Base-by-base conservation (phyloP, 2,329 filamentous ascomycete species). In the Hortaea werneckii region DNA sequence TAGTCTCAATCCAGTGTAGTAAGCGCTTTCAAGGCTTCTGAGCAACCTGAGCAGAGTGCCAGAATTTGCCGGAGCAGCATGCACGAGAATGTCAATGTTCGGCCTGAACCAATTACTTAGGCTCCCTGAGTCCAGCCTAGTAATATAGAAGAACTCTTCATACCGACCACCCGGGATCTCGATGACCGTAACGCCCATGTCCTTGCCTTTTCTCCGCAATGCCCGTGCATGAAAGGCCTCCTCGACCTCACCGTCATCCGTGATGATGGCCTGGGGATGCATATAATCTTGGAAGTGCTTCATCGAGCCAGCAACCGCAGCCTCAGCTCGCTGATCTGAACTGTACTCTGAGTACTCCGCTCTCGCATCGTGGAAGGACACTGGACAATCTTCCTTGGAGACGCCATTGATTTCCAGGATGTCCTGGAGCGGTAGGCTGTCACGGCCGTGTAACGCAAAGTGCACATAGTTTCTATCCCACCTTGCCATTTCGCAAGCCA, bases 401-500 rank as follows among this genome's bases (percentile, higher is more conserved):
- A 95, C 75, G 29, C 87, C 87, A 63, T 95, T 95, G 48, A 95
- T 72, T 43, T 79, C 72, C 55, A 82, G 73, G 29, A 96, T 71
- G 30, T 85, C 78, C 10, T 80, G 74, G 42, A 94, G 65, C 0
- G 77, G 69, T 42, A 95, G 76, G 9, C 82, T 76, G 49, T 81
- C 83, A 48, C 83, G 76, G 42, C 88, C 83, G 67, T 94, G 76
- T 4, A 96, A 67, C 0, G 79, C 83, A 60, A 94, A 83, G 62
- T 96, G 90, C 6, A 95, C 87, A 51, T 80, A 75, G 58, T 80
- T 94, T 48, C 76, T 72, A 46, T 77, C 73, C 64, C 80, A 75
- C 20, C 65, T 64, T 5, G 81, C 82, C 89, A 95, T 95, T 56
- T 86, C 78, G 64, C 92, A 96, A 5, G 89, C 87, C 60, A 95